Evolutionary conservation across 1,139 yeast species (phyloP).

Genomic region (Sugiyamaella castrensis): DNA sequence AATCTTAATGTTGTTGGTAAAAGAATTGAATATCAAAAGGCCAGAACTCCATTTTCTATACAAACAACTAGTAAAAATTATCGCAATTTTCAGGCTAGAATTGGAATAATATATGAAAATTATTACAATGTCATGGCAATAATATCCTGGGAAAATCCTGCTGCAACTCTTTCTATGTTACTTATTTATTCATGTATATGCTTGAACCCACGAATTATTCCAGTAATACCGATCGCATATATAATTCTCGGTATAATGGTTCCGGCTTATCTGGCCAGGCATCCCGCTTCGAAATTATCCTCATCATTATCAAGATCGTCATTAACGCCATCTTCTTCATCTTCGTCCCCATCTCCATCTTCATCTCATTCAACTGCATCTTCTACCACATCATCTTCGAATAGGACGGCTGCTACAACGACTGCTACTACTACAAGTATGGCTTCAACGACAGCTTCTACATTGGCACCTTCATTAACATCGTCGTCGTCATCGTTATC

Average conservation of each 20-base stretch:
- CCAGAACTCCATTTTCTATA: conserved; percentile 67
- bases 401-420: too few species aligned
- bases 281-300: conserved; percentile 33
- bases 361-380: too few species aligned
- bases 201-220: conserved; percentile 58
- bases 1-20: conserved; percentile 1
- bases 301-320: neutral
- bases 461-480: conserved; percentile 16
- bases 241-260: conserved; percentile 57
- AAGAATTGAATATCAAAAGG: conserved; percentile 56
- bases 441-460: conserved; percentile 6
- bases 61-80: conserved; percentile 69
- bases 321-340: too few species aligned
- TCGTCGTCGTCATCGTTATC: conserved; percentile 32
- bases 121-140: conserved; percentile 50
- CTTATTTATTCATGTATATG: conserved; percentile 56
- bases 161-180: conserved; percentile 58
- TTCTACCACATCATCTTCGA: neutral
- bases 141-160: conserved; percentile 63
- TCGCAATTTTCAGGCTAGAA: conserved; percentile 60
- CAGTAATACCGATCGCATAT: conserved; percentile 52
- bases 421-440: too few species aligned
- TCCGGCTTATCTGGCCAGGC: conserved; percentile 62
- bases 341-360: too few species aligned
- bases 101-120: conserved; percentile 49